phyloP scores from a whole-genome alignment of 177 flowering plant genomes.

The Telopea speciosissima region DNA sequence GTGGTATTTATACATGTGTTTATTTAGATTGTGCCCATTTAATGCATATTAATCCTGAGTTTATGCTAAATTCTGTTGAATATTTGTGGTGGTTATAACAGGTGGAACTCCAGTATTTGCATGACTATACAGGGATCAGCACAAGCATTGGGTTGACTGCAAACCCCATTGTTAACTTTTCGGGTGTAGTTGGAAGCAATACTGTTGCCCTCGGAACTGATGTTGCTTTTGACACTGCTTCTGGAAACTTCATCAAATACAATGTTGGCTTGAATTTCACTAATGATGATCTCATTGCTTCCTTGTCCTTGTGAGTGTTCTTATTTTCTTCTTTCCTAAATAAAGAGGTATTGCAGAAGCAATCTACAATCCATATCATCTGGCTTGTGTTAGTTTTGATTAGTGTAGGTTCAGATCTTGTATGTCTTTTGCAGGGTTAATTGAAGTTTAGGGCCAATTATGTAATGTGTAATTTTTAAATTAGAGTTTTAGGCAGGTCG shows the following conservation, averaged over 20 bases:
- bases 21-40: too few relatives aligned
- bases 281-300: slow-evolving; percentile 61
- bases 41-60: background rate
- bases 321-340: background rate
- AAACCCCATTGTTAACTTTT: slow-evolving; percentile 72
- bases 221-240: slow-evolving; percentile 62
- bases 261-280: slow-evolving; percentile 68
- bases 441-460: too few relatives aligned
- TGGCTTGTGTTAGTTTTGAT: too few relatives aligned
- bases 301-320: slow-evolving; percentile 62
- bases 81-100: slow-evolving; percentile 20
- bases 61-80: background rate
- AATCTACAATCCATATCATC: too few relatives aligned
- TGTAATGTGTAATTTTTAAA: too few relatives aligned
- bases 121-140: slow-evolving; percentile 42
- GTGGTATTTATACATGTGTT: too few relatives aligned
- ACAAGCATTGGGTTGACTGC: slow-evolving; percentile 80
- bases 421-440: too few relatives aligned
- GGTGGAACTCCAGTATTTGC: slow-evolving; percentile 56
- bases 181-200: slow-evolving; percentile 66
- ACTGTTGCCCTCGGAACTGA: slow-evolving; percentile 57
- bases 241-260: slow-evolving; percentile 54
- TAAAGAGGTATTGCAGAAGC: too few relatives aligned
- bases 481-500: too few relatives aligned
- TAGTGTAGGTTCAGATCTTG: too few relatives aligned